phyloP scores from a whole-genome alignment of 345 rosid species.

The Combretum micranthum region DNA sequence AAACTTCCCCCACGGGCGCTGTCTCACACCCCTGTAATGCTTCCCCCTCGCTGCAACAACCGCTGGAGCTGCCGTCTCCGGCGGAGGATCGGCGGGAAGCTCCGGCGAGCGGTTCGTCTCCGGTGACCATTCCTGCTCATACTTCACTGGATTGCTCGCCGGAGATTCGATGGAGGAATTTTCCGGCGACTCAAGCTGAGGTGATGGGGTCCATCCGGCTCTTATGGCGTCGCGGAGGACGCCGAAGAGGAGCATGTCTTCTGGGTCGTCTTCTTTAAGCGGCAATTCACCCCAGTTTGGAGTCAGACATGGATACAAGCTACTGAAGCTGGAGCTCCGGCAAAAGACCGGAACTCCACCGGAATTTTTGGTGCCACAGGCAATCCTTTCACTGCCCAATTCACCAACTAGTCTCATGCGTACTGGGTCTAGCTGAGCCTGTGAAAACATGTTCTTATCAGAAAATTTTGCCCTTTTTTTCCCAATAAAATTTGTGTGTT shows the following conservation, averaged over 20 bases:
- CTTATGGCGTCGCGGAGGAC: constrained; percentile 59
- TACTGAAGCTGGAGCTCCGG: constrained; percentile 53
- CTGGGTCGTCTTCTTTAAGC: constrained; percentile 63
- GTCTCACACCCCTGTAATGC: constrained; percentile 22
- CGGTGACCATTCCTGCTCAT: constrained; percentile 21
- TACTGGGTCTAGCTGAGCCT: no score
- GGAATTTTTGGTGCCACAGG: no score
- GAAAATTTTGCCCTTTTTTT: no score
- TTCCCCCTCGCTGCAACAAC: constrained; percentile 16
- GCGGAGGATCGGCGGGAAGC: no score
- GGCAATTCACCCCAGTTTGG: constrained; percentile 92
- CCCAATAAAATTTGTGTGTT: no score
- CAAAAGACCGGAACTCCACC: constrained; percentile 21
- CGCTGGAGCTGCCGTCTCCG: constrained; percentile 10
- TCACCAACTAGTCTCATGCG: no score
- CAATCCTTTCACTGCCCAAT: no score
- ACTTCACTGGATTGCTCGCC: constrained; percentile 17
- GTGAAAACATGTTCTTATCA: no score
- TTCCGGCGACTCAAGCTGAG: background rate
- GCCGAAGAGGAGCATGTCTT: constrained; percentile 74
- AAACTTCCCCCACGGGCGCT: constrained; percentile 28
- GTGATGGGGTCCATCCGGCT: constrained; percentile 58
- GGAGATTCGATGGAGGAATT: constrained; percentile 5
- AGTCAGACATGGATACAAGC: constrained; percentile 51
- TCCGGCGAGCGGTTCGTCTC: background rate